Evolutionary conservation across 78 protist genomes (phyloP), one percentile per base, ranked within the genome.

Genomic region (Dictyostelium brefeldianum): DNA sequence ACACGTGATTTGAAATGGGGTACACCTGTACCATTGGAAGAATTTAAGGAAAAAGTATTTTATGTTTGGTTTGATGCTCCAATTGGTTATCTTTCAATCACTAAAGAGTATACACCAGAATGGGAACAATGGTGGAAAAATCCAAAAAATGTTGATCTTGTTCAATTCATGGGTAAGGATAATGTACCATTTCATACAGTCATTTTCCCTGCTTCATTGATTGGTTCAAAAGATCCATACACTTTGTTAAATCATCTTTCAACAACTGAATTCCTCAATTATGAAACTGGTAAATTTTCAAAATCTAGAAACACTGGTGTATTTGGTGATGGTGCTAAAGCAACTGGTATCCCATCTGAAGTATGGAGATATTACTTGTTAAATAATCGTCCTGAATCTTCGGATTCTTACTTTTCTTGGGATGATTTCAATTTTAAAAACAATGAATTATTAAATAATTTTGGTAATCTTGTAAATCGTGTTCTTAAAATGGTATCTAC

Each of bases 61-160:
- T 98, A 98, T 75, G 99, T 98, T 41, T 98, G 99, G 99, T 98
- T 97, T 57, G 98, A 97, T 71, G 98, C 98, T 18, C 98, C 98
- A 43, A 97, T 97, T 57, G 98, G 98, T 8, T 97, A 97, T 82
- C 50, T 96, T 67, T 96, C 98, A 18, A 98, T 98, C 78, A 97
- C 99, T 0, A 96, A 95, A 29, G 91, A 77, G 57, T 96, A 94
- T 89, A 95, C 98, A 11, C 82, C 64, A 9, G 92, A 83, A 22
- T 97, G 98, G 98, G 81, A 94, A 47, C 10, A 79, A 79, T 97
- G 98, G 98, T 97, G 98, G 98, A 78, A 87, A 78, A 83, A 92
- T 18, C 98, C 98, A n/a, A 77, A 80, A n/a, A n/a, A 97, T 43
- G 98, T 97, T 14, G 73, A 96, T 36, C 79, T 96, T 6, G 91